Conservation (phyloP, 306 rosid species). For the Echinosophora koreensis region DNA sequence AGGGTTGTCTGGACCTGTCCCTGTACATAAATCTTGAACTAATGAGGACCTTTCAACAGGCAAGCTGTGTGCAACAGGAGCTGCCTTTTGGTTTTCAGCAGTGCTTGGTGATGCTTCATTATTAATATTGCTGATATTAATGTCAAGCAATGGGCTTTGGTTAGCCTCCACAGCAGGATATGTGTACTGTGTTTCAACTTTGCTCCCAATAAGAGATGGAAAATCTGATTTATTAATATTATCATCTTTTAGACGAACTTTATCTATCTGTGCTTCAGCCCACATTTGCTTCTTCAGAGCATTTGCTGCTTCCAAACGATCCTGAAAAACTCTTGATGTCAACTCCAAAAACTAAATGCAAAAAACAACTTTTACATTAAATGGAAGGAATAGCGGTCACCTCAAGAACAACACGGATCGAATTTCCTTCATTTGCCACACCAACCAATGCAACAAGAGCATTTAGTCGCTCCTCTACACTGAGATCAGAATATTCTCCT, state of each 20-base stretch:
- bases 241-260: conserved; percentile 89
- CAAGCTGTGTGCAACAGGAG: conserved; percentile 54
- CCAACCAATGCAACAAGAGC: conserved; percentile 88
- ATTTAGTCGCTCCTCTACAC: conserved; percentile 92
- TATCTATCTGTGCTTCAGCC: conserved; percentile 98
- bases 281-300: conserved; percentile 99
- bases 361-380: conserved; percentile 13
- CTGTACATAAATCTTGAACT: conserved; percentile 64
- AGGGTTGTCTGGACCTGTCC: conserved; percentile 71
- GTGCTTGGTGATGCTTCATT: conserved; percentile 72
- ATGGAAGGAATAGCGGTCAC: conserved; percentile 51
- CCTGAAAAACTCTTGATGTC: conserved; percentile 63
- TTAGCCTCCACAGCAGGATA: conserved; percentile 69
- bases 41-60: conserved; percentile 64
- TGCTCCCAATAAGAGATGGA: conserved; percentile 61
- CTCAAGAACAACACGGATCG: conserved; percentile 94
- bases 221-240: conserved; percentile 65
- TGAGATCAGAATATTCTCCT: conserved; percentile 93
- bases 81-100: conserved; percentile 67
- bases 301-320: conserved; percentile 97
- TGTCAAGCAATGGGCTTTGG: conserved; percentile 82
- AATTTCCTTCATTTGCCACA: conserved; percentile 98
- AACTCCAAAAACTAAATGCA: conserved; percentile 40
- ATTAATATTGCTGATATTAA: conserved; percentile 56
- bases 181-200: conserved; percentile 66